These are phyloP conservation scores for Ganoderma sinense DNA, from an alignment of 1,284 basidiomycete genomes.

Conservation along the genomic window DNA sequence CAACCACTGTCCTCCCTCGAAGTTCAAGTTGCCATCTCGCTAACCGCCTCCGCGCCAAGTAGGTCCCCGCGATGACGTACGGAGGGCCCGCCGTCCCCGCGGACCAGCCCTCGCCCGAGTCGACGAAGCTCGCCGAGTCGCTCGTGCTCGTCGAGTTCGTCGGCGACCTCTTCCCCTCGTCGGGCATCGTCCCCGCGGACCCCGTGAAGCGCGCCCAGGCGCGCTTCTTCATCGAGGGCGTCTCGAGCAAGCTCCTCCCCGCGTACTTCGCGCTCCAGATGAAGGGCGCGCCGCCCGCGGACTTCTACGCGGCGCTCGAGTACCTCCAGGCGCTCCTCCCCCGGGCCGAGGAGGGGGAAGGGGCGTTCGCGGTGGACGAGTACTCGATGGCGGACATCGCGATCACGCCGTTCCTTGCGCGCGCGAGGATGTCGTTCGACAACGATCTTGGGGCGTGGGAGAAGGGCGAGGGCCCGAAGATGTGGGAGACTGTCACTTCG, in stretches of 20 bases:
- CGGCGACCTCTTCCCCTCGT: conserved; percentile 58
- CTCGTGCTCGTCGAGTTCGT: conserved; percentile 69
- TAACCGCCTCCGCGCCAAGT: conserved; percentile 37
- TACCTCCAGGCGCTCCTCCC: conserved; percentile 44
- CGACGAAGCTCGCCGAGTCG: conserved; percentile 67
- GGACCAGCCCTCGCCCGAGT: conserved; percentile 62
- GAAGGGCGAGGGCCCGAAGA: conserved; percentile 37
- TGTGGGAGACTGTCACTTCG: conserved; percentile 35
- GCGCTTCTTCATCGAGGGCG: conserved; percentile 66
- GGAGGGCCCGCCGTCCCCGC: conserved; percentile 61
- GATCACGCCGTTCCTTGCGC: conserved; percentile 46
- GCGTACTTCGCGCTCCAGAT: conserved; percentile 40
- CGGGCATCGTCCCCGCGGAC: conserved; percentile 57
- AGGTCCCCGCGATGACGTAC: conserved; percentile 62
- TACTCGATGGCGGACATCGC: conserved; percentile 63
- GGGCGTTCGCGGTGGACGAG: conserved; percentile 44
- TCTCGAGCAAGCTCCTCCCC: conserved; percentile 52
- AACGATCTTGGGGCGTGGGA: conserved; percentile 42
- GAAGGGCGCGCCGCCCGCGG: conserved; percentile 46
- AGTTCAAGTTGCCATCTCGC: too few species aligned
- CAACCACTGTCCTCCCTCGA: too few species aligned
- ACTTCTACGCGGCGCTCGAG: conserved; percentile 43
- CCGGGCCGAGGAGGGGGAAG: conserved; percentile 26
- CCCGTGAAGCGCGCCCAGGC: conserved; percentile 61
- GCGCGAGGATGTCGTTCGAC: conserved; percentile 34